Base-by-base conservation (phyloP, 2,329 filamentous ascomycete genomes). In the Colletotrichum tropicale region DNA sequence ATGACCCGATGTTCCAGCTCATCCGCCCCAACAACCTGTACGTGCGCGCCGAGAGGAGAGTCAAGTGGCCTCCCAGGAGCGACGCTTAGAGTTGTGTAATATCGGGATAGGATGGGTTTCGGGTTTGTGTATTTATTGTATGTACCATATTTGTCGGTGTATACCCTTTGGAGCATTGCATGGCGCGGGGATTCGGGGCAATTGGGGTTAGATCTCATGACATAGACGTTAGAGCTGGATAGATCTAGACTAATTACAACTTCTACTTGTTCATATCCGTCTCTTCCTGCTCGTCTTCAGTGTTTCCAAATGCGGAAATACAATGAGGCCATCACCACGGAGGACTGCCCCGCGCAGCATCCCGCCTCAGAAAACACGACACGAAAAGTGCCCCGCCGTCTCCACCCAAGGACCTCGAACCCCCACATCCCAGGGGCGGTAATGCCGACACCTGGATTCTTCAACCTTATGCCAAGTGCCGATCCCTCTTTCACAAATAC, bases 1-100 rank as follows among this genome's bases (percentile, higher is more conserved):
- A 92, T 62, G 90, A 92, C 76, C 90, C 90, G 2, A 87, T 88
- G 84, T 92, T 92, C 80, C 89, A 91, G 83, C 81, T 92, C 2
- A 91, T 92, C 74, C 80, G 90, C 24, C 90, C 90, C 2, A 86
- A 86, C 38, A 91, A 91, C 79, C 70, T 91, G 62, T 91, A 89
- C 76, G 88, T 90, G 3, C 81, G 85, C 24, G 88, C 89, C 0
- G 84, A 88, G 80, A 87, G 82, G 79, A 84, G 90, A 30, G 84
- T 85, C 24, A 87, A 87, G 80, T 90, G 88, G 87, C 89, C 89
- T 3, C 79, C 82, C 5, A 80, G 60, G 74, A 77, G 75, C 26
- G 73, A 76, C 12, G 56, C 55, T 9, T 60, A 68, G 18, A 36
- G 12, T 12, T 13, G 26, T 58, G 24, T 12, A 6, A 16, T 5